Evolutionary conservation across 1,284 basidiomycete species (phyloP), one percentile per base, ranked within the genome.

Genomic region (Ustilago crameri): DNA sequence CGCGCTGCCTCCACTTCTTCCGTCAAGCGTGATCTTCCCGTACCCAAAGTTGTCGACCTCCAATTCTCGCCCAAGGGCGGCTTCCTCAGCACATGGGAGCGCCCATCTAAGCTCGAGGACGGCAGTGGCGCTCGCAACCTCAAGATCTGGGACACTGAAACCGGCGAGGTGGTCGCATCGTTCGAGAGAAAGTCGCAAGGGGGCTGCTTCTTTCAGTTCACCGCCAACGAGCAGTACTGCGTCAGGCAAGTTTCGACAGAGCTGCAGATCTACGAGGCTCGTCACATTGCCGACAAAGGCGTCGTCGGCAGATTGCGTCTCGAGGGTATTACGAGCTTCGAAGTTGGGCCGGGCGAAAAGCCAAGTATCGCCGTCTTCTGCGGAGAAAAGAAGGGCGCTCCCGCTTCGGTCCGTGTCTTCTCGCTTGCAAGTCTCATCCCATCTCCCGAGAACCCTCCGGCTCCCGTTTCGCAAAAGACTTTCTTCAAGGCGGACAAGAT

Each of bases 401-500:
- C 95, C 1, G 95, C 93, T 0, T 91, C 88, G 65, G 88, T 98
- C 81, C 91, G 90, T 79, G 89, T 97, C 54, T 95, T 91, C 84
- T 88, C 90, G 51, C 87, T 98, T 37, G 84, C 88, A 51, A 87
- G 89, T 9, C 88, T 93, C 71, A 80, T 74, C 55, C 86, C 86
- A 30, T 84, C 87, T 5, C 90, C 89, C 9, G 90, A 89, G 4
- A 90, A 89, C 81, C 88, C 89, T 80, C 85, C 85, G 0, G 73
- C 81, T 5, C 85, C 86, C 22, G 58, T 75, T 26, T 82, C 81
- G n/a, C 85, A 86, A 75, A 98, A 98, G 87, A 91, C 89, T 1
- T 98, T 98, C 84, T 98, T 90, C 89, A 97, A 97, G 85, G 93
- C 95, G 2, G 95, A 98, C 86, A 91, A 92, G 69, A 88, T 93